Evolutionary conservation across 192 early-diverging fungal genomes (phyloP), one percentile per base, ranked within the genome.

Genomic region (Coemansia sp.): DNA sequence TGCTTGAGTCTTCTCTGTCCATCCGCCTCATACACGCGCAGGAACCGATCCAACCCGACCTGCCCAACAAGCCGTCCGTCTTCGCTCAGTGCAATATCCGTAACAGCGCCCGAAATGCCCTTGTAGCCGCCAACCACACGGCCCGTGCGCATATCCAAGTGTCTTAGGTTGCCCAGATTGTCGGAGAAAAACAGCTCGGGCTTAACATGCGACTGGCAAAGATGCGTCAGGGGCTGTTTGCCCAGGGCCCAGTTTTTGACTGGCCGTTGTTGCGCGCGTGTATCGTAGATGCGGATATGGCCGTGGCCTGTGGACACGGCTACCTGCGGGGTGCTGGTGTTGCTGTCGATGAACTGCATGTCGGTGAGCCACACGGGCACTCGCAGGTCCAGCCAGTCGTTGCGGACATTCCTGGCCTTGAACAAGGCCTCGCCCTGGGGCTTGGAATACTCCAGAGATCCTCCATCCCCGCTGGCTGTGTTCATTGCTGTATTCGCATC

Each of bases 291-390:
- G 37, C 94, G 81, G 51, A 93, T 86, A 73, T 88, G 85, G 47
- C 80, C 71, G 60, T 86, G 62, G 37, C 85, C 81, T 0, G 94
- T 91, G 8, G 80, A 81, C 17, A 84, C 78, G 17, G 81, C 85
- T 23, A 97, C 41, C 17, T 49, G 45, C 20, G 64, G 72, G 7
- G 11, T 48, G n/a, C 48, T 23, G 3, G 64, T 54, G 42, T 68
- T 42, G 42, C 79, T 77, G 60, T 50, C 72, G 24, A 87, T 37
- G 58, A 89, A 96, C 62, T 81, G 77, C 24, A 95, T 50, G 58
- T 93, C 86, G 1, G 89, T 92, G 44, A 93, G 83, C 87, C 92
- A 94, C 11, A 97, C 84, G 5, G 89, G 90, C 30, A 89, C 84
- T 17, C 88, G 81, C 37, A 97, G 52, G 59, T 89, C 86, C 35